Evolutionary conservation across 2,329 filamentous ascomycete genomes (phyloP).

Genomic region (Ophidiomyces ophidiicola): DNA sequence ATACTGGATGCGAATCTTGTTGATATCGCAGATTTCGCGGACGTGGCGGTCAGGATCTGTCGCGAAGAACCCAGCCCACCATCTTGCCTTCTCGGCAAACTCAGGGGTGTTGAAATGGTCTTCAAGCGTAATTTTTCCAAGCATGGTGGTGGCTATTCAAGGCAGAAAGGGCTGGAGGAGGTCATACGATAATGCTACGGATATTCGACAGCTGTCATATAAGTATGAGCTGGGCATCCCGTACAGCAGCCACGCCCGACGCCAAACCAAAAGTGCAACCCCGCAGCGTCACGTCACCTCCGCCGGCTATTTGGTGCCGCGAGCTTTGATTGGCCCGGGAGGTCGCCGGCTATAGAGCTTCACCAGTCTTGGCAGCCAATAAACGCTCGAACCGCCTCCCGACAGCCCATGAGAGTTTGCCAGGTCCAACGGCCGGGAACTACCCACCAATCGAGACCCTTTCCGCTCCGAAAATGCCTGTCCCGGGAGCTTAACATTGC

Average conservation of each 20-base stretch:
- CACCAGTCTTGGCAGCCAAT: too few species aligned
- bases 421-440: background rate
- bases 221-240: too few species aligned
- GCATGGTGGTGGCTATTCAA: constrained; percentile 29
- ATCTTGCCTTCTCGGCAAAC: constrained; percentile 46
- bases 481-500: constrained; percentile 1
- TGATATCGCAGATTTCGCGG: constrained; percentile 43
- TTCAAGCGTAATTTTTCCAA: constrained; percentile 50
- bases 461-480: constrained; percentile 1
- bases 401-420: too few species aligned
- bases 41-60: constrained; percentile 48
- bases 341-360: background rate
- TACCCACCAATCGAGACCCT: constrained; percentile 1
- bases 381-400: background rate
- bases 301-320: background rate
- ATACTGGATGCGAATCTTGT: constrained; percentile 32
- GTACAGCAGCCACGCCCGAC: too few species aligned
- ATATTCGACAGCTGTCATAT: too few species aligned
- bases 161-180: background rate
- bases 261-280: background rate
- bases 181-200: too few species aligned
- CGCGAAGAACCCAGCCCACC: constrained; percentile 51
- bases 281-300: background rate
- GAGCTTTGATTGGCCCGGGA: background rate
- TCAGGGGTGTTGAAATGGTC: constrained; percentile 51